Percentiles rank a stretch among this genome's conserved stretches.
Evolutionary conservation across 306 rosid genomes (phyloP).

Genomic region (Geum urbanum): DNA sequence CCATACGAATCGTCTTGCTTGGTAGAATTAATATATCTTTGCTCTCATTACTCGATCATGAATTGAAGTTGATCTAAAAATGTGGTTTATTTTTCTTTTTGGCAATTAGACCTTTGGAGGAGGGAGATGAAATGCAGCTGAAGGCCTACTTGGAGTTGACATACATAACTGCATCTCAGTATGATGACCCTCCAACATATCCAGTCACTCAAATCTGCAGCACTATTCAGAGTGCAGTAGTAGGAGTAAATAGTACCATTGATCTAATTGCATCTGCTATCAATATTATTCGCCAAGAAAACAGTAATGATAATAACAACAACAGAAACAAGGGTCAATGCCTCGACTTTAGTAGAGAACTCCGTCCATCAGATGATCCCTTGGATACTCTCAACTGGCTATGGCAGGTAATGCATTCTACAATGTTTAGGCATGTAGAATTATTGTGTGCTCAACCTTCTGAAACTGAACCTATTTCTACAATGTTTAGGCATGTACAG

Average conservation of each 20-base stretch:
- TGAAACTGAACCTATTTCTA: background rate
- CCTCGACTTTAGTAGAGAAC: background rate
- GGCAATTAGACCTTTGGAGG: slow-evolving; percentile 15
- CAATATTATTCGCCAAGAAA: background rate
- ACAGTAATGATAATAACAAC: background rate
- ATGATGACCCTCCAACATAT: slow-evolving; percentile 14
- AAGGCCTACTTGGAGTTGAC: background rate
- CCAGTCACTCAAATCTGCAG: slow-evolving; percentile 15
- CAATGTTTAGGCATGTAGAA: no score
- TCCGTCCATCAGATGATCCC: background rate
- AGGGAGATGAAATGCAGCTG: background rate
- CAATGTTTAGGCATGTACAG: slow-evolving; percentile 11
- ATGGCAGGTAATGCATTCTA: slow-evolving; percentile 28
- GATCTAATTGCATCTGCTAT: slow-evolving; percentile 13
- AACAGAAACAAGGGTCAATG: background rate
- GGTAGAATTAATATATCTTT: no score
- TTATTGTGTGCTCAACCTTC: background rate
- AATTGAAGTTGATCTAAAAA: no score
- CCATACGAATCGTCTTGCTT: no score
- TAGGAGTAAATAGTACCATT: slow-evolving; percentile 15
- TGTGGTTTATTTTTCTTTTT: background rate
- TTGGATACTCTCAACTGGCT: background rate
- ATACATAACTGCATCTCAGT: slow-evolving; percentile 19
- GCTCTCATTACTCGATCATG: no score
- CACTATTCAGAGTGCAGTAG: slow-evolving; percentile 16